Evolutionary conservation across 768 basidiomycete genomes (phyloP).

Genomic region (Dendrothele bispora): DNA sequence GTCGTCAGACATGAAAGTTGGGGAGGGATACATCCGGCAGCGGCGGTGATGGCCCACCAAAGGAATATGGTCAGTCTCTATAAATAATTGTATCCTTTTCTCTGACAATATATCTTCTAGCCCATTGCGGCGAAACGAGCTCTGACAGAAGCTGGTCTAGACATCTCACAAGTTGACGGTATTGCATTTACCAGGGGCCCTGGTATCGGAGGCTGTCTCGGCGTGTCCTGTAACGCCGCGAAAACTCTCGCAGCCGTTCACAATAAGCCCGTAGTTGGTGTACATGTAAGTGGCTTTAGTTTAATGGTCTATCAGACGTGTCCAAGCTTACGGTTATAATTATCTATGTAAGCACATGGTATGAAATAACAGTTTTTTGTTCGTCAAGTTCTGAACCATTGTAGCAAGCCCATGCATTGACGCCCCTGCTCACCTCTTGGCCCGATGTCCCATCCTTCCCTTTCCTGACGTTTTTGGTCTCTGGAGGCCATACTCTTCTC

Average conservation of each 20-base stretch:
- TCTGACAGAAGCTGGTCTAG: conserved; percentile 61
- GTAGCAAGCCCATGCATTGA: conserved; percentile 93
- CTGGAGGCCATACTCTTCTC: conserved; percentile 93
- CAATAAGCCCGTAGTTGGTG: conserved; percentile 80
- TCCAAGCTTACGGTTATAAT: too few species aligned
- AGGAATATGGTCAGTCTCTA: conserved; percentile 60
- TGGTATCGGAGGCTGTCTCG: conserved; percentile 80
- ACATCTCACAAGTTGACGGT: conserved; percentile 70
- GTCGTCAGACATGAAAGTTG: conserved; percentile 49
- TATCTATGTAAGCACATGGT: too few species aligned
- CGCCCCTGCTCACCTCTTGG: conserved; percentile 64
- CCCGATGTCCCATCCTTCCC: conserved; percentile 63
- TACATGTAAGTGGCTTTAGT: too few species aligned
- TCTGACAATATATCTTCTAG: conserved; percentile 33
- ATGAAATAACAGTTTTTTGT: conserved; percentile 13
- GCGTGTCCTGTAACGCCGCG: conserved; percentile 79
- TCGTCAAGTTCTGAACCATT: conserved; percentile 5
- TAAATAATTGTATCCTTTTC: background rate
- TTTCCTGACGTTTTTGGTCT: conserved; percentile 85
- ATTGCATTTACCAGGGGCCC: conserved; percentile 92
- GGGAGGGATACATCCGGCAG: conserved; percentile 79
- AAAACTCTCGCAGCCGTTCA: conserved; percentile 79
- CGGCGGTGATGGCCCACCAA: conserved; percentile 78
- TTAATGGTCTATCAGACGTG: too few species aligned
- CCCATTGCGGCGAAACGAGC: conserved; percentile 73